Conservation (phyloP, 352 stramenopile genomes). For the Phytophthora melonis region DNA sequence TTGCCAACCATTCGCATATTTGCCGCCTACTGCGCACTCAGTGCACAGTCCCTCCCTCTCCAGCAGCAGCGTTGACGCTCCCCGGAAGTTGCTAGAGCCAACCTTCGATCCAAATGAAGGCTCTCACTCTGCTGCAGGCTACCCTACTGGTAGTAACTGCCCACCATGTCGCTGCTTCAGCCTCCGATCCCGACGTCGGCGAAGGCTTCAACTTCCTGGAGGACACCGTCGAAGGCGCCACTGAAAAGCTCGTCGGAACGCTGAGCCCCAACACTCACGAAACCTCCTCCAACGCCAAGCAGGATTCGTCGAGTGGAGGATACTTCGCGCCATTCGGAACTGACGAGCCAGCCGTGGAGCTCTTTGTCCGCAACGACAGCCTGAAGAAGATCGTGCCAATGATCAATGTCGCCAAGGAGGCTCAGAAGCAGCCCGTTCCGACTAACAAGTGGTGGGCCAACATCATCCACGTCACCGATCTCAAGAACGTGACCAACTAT, state of each 20-base stretch:
- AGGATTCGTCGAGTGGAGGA: slow-evolving; percentile 17
- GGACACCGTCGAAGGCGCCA: slow-evolving; percentile 14
- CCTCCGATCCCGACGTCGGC: slow-evolving; percentile 21
- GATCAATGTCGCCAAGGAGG: slow-evolving; percentile 64
- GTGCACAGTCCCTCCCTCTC: slow-evolving; percentile 5
- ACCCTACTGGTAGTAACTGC: slow-evolving; percentile 1
- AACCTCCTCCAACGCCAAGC: slow-evolving; percentile 1
- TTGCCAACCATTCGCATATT: background rate
- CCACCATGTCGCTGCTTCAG: background rate
- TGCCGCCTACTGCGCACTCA: slow-evolving; percentile 21
- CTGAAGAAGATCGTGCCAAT: slow-evolving; percentile 61
- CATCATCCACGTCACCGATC: slow-evolving; percentile 62
- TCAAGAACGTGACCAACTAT: slow-evolving; percentile 54
- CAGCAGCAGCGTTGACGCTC: background rate
- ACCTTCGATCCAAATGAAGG: slow-evolving; percentile 24
- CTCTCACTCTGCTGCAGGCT: slow-evolving; percentile 13
- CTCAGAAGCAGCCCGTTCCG: slow-evolving; percentile 64
- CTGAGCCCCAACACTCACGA: slow-evolving; percentile 11
- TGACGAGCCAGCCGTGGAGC: slow-evolving; percentile 43
- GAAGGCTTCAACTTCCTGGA: slow-evolving; percentile 30
- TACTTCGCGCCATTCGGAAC: slow-evolving; percentile 57
- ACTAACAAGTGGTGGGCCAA: slow-evolving; percentile 90
- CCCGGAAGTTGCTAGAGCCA: background rate
- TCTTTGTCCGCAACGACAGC: slow-evolving; percentile 56
- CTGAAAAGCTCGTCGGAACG: slow-evolving; percentile 24